These are phyloP conservation scores for Skeletonema grethae DNA, from an alignment of 108 stramenopile species.

Conservation along the genomic window DNA sequence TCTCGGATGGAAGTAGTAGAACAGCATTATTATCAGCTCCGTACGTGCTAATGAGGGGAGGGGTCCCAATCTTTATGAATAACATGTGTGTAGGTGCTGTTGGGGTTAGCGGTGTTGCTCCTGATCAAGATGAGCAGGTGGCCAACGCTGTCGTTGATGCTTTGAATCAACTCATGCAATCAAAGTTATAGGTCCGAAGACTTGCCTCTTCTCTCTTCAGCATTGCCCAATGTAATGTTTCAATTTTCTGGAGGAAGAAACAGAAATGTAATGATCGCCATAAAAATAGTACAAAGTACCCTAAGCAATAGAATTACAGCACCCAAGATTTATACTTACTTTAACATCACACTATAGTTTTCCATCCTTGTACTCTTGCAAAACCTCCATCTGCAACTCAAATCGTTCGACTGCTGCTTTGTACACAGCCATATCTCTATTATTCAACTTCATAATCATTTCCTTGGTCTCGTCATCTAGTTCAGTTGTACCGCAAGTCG, in stretches of 20 bases:
- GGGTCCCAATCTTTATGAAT: conserved; percentile 40
- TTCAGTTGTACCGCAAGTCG: conserved; percentile 59
- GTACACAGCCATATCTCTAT: conserved; percentile 71
- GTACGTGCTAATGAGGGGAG: conserved; percentile 43
- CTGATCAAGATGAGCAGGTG: conserved; percentile 46
- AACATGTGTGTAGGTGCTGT: conserved; percentile 40
- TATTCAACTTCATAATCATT: conserved; percentile 62
- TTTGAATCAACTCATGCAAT: conserved; percentile 16
- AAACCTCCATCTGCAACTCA: conserved; percentile 59
- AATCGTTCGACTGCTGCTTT: conserved; percentile 66
- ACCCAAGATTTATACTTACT: background rate
- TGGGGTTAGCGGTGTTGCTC: conserved; percentile 53
- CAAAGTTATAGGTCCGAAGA: conserved; percentile 28
- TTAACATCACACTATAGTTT: background rate
- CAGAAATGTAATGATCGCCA: too few species aligned
- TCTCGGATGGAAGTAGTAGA: conserved; percentile 26
- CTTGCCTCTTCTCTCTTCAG: too few species aligned
- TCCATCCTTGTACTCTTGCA: conserved; percentile 36
- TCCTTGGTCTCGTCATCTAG: conserved; percentile 66
- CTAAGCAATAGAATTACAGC: too few species aligned
- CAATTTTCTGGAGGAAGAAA: too few species aligned
- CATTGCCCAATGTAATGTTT: too few species aligned
- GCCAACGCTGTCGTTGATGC: conserved; percentile 37
- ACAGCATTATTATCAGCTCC: conserved; percentile 39
- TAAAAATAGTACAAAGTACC: too few species aligned